These are phyloP conservation scores for Backusella westeae DNA, from an alignment of 192 early-diverging fungal species.

Conservation along the genomic window DNA sequence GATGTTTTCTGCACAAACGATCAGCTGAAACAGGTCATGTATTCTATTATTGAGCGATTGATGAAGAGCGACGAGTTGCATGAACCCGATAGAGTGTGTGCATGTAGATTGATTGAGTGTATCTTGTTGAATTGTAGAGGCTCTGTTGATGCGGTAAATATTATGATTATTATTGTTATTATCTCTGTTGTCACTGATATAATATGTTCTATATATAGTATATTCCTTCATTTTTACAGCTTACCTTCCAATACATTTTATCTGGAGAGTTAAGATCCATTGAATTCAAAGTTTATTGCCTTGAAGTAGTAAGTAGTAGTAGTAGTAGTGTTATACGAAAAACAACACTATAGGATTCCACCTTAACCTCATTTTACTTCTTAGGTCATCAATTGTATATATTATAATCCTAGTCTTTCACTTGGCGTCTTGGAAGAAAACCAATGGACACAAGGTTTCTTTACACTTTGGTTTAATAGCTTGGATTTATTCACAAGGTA, in stretches of 20 bases:
- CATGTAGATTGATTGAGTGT: slow-evolving; percentile 82
- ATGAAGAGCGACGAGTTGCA: slow-evolving; percentile 77
- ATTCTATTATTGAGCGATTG: slow-evolving; percentile 81
- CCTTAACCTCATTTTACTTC: background rate
- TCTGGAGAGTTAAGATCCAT: slow-evolving; percentile 57
- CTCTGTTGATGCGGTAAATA: slow-evolving; percentile 63
- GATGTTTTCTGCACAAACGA: slow-evolving; percentile 67
- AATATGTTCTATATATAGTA: slow-evolving; percentile 30
- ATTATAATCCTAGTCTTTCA: slow-evolving; percentile 82
- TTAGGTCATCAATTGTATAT: slow-evolving; percentile 74
- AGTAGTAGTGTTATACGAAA: background rate
- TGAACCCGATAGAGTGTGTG: slow-evolving; percentile 76
- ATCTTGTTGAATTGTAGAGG: slow-evolving; percentile 83
- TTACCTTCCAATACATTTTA: slow-evolving; percentile 66
- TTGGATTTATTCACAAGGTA: slow-evolving; percentile 61
- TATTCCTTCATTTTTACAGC: slow-evolving; percentile 66
- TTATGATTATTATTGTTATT: background rate
- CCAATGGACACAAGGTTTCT: slow-evolving; percentile 72
- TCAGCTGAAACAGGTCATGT: slow-evolving; percentile 68
- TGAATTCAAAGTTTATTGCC: slow-evolving; percentile 67
- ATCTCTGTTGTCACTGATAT: slow-evolving; percentile 1
- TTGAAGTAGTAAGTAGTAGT: slow-evolving; percentile 60
- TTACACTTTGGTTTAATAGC: slow-evolving; percentile 70
- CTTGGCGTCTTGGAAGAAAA: slow-evolving; percentile 76
- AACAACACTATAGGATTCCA: background rate